Percentiles rank a stretch among this genome's conserved stretches.
Evolutionary conservation across 164 flowering plant species (phyloP).

Genomic region (Magnolia kwangsiensis): DNA sequence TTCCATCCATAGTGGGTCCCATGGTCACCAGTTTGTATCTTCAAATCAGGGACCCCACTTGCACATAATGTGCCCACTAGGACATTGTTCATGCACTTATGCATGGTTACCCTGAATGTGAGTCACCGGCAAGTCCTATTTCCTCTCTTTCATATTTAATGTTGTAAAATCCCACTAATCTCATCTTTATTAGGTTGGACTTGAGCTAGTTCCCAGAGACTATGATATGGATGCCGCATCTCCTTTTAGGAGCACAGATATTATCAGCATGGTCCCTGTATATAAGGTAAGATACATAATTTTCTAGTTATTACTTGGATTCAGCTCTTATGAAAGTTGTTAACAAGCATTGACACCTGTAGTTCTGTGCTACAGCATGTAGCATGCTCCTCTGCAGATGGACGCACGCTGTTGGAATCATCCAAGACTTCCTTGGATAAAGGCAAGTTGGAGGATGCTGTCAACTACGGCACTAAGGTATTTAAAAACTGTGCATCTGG

Average conservation of each 20-base stretch:
- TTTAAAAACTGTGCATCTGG: not conserved
- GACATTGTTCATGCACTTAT: too few species aligned
- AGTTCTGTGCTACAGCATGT: constrained; percentile 58
- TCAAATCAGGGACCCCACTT: too few species aligned
- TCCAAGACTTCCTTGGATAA: constrained; percentile 92
- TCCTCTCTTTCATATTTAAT: not conserved
- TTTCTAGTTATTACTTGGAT: not conserved
- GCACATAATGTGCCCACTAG: too few species aligned
- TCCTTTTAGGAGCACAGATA: constrained; percentile 70
- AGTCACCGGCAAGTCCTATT: constrained; percentile 1
- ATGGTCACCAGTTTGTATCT: too few species aligned
- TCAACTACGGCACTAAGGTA: constrained; percentile 92
- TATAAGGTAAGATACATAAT: constrained; percentile 56
- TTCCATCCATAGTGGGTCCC: too few species aligned
- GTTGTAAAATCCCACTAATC: not conserved
- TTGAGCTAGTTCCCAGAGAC: constrained; percentile 92
- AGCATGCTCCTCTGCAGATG: constrained; percentile 98
- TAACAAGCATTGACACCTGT: constrained; percentile 7
- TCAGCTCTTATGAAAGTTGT: not conserved
- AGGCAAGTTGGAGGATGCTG: constrained; percentile 98
- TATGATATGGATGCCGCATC: constrained; percentile 69
- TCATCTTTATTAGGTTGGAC: constrained; percentile 64
- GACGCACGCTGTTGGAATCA: constrained; percentile 85
- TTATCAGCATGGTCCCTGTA: constrained; percentile 84
- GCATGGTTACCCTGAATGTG: too few species aligned